Conservation (phyloP, 2,329 filamentous ascomycete species). For the Huntiella moniliformis region DNA sequence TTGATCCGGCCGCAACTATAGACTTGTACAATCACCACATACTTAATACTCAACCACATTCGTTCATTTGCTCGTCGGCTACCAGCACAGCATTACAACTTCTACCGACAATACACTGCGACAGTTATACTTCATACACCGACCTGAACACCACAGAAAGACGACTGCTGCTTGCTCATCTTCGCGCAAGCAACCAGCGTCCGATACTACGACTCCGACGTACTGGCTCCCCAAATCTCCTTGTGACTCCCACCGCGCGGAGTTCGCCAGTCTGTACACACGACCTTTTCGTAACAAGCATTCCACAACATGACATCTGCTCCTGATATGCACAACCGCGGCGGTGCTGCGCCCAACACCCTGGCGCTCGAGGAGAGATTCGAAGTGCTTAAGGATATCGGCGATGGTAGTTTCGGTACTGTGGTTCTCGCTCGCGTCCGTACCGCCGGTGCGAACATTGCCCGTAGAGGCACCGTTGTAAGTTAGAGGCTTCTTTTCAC, state of each 20-base stretch:
- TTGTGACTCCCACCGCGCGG: slow-evolving; percentile 13
- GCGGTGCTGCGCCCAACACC: slow-evolving; percentile 30
- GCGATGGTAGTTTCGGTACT: slow-evolving; percentile 95
- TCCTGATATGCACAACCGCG: slow-evolving; percentile 52
- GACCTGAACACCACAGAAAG: neutral
- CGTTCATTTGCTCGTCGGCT: neutral
- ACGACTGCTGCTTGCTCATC: slow-evolving; percentile 1
- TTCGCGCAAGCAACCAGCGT: slow-evolving; percentile 2
- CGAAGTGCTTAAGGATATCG: slow-evolving; percentile 93
- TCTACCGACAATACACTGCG: neutral
- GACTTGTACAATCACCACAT: neutral
- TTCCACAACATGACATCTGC: slow-evolving; percentile 15
- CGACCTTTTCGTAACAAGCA: slow-evolving; percentile 3
- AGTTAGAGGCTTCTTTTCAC: slow-evolving; percentile 19
- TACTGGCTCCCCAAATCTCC: slow-evolving; percentile 8
- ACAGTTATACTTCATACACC: neutral
- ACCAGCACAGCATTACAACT: no score
- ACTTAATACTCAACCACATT: no score
- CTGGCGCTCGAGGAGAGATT: slow-evolving; percentile 78
- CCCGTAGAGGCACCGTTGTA: slow-evolving; percentile 83
- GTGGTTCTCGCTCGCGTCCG: slow-evolving; percentile 83
- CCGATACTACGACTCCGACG: neutral
- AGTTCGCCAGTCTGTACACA: slow-evolving; percentile 11
- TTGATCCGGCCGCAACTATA: neutral
- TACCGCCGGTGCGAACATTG: slow-evolving; percentile 72